Percentiles rank a stretch among this genome's conserved stretches.
phyloP scores from a whole-genome alignment of 805 yeast genomes.

The Candida ponderosae region DNA sequence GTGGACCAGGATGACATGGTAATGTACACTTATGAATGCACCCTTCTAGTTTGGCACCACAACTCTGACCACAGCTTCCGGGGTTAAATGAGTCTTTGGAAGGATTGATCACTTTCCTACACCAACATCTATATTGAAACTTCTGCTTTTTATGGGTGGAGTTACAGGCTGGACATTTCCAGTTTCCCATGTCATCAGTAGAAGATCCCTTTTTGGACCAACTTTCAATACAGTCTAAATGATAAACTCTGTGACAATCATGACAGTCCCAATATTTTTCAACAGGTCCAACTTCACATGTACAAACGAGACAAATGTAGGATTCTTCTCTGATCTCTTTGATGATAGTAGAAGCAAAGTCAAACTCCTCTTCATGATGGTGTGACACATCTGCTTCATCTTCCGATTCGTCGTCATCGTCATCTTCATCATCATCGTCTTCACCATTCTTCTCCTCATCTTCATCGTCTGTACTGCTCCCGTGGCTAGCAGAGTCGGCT shows the following conservation, averaged over 20 bases:
- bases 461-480: neutral
- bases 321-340: conserved; percentile 59
- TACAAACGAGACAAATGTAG: conserved; percentile 83
- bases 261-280: conserved; percentile 75
- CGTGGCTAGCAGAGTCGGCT: neutral
- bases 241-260: conserved; percentile 76
- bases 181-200: conserved; percentile 47
- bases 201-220: conserved; percentile 82
- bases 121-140: conserved; percentile 72
- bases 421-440: conserved; percentile 10
- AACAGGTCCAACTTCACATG: conserved; percentile 63
- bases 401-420: too few relatives aligned
- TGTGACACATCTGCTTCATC: too few relatives aligned
- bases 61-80: conserved; percentile 84
- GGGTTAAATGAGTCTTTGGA: conserved; percentile 50
- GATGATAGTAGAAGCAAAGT: conserved; percentile 27
- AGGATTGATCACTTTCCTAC: conserved; percentile 73
- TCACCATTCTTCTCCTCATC: conserved; percentile 3
- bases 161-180: conserved; percentile 89
- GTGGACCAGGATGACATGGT: conserved; percentile 87
- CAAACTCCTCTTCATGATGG: conserved; percentile 18
- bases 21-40: conserved; percentile 73
- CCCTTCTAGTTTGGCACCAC: conserved; percentile 43
- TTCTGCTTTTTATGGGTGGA: conserved; percentile 40
- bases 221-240: conserved; percentile 71